Conservation (phyloP, 169 alveolate genomes). For the Plasmodium blacklocki region DNA sequence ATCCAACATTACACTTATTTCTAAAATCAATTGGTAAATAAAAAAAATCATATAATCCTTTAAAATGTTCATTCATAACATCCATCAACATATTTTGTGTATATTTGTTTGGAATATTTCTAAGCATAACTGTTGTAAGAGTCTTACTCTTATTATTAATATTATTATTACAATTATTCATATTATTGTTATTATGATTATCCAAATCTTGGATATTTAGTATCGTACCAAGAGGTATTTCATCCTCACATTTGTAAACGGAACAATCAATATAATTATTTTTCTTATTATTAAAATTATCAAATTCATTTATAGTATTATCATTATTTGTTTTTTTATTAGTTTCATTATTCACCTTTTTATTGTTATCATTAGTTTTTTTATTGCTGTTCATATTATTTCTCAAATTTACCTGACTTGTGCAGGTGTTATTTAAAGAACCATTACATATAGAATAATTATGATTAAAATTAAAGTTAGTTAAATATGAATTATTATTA, state of each 20-base stretch:
- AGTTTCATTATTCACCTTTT: background rate
- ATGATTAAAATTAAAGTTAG: background rate
- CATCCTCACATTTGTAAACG: constrained; percentile 68
- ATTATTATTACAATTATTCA: too few species aligned
- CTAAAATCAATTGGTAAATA: constrained; percentile 91
- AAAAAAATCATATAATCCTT: constrained; percentile 87
- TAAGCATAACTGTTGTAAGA: constrained; percentile 86
- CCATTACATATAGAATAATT: background rate
- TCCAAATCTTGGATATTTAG: constrained; percentile 54
- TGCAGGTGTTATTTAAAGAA: background rate
- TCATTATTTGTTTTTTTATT: background rate
- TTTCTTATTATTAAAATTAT: background rate
- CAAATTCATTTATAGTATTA: background rate
- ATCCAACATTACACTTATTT: constrained; percentile 90
- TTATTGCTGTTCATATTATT: background rate
- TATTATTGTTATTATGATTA: background rate
- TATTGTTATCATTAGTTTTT: background rate
- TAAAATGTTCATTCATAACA: constrained; percentile 79
- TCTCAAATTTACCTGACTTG: background rate
- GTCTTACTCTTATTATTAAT: constrained; percentile 5
- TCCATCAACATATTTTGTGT: constrained; percentile 83
- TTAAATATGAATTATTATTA: background rate
- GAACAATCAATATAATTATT: background rate
- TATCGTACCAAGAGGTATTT: constrained; percentile 66
- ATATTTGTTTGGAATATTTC: constrained; percentile 91